A percentile compares a stretch with the other conserved stretches of the same genome.
Conservation (phyloP, 179 eudicot species). For the Silene coronaria region DNA sequence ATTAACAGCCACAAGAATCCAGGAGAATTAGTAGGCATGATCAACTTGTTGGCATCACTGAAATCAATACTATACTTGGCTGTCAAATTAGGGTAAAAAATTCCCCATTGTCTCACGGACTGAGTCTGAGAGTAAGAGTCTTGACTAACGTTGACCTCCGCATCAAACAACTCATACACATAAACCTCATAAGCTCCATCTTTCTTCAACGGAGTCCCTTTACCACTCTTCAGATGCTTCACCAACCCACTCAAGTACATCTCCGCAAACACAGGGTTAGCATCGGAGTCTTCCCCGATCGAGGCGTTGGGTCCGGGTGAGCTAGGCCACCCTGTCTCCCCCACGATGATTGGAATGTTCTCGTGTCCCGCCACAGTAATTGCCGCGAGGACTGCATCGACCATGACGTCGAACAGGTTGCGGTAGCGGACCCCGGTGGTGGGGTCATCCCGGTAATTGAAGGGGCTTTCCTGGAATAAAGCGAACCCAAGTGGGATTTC, state of each 20-base stretch:
- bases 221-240: conserved; percentile 47
- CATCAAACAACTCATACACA: conserved; percentile 60
- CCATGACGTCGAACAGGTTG: conserved; percentile 71
- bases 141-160: neutral
- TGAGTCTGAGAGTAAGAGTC: neutral
- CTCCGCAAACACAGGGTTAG: conserved; percentile 42
- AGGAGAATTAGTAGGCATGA: neutral
- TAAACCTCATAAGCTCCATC: conserved; percentile 60
- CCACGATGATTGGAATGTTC: conserved; percentile 58
- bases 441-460: conserved; percentile 52
- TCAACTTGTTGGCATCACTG: conserved; percentile 5
- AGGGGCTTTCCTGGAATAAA: conserved; percentile 50
- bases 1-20: neutral
- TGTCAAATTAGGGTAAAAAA: conserved; percentile 58
- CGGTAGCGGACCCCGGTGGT: conserved; percentile 70
- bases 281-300: conserved; percentile 41
- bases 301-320: neutral
- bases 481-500: conserved; percentile 67
- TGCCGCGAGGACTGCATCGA: conserved; percentile 55
- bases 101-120: conserved; percentile 47
- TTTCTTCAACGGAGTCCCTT: conserved; percentile 71
- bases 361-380: conserved; percentile 70
- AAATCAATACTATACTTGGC: conserved; percentile 44
- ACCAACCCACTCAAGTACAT: conserved; percentile 60
- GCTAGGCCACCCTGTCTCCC: conserved; percentile 81